Conservation (phyloP, 176 grass and related monocot species). For the Pharus latifolius region DNA sequence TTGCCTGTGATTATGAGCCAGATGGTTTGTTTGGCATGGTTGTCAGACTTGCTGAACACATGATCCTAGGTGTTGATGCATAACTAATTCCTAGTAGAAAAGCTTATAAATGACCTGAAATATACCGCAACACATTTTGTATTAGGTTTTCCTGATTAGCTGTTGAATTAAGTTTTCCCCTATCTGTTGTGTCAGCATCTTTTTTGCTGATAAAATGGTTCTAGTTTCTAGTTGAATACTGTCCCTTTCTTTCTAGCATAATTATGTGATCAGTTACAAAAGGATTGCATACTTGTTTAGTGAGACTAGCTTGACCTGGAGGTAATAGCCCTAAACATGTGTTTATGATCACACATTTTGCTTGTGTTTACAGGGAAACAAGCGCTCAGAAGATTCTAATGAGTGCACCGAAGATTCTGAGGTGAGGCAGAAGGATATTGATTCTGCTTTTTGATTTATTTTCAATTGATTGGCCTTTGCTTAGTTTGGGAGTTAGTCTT, state of each 20-base stretch:
- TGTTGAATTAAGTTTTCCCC: neutral
- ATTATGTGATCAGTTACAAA: neutral
- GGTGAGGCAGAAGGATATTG: conserved; percentile 21
- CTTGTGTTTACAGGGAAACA: conserved; percentile 29
- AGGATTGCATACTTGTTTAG: neutral
- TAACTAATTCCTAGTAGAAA: neutral
- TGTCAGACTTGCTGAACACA: neutral
- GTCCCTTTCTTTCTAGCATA: neutral
- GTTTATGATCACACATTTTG: neutral
- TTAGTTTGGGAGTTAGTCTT: neutral
- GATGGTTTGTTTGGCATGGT: neutral
- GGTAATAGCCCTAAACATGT: neutral
- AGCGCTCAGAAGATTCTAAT: conserved; percentile 23
- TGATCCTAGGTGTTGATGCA: neutral
- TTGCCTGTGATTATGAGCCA: neutral
- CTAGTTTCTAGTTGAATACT: neutral
- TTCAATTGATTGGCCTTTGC: neutral
- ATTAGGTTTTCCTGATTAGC: neutral
- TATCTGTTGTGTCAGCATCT: neutral
- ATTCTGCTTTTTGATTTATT: neutral
- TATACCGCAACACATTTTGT: neutral
- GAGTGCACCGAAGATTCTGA: conserved; percentile 33
- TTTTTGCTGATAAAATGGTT: neutral
- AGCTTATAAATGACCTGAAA: neutral
- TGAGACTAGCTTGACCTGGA: neutral